These are phyloP conservation scores for Scedosporium boydii DNA, from an alignment of 2,329 filamentous ascomycete species.

Conservation along the genomic window DNA sequence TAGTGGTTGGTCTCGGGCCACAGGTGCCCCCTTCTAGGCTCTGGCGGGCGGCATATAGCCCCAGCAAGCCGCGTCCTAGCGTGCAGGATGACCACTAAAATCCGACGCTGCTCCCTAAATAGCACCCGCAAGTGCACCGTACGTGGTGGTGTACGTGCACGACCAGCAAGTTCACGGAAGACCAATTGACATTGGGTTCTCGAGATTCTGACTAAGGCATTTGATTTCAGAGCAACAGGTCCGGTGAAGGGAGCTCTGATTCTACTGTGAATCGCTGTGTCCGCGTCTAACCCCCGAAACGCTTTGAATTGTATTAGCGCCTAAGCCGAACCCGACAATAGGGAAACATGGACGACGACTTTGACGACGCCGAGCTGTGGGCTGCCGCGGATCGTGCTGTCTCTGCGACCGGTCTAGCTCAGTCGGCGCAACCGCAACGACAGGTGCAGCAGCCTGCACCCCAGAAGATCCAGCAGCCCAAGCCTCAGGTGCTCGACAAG, in stretches of 20 bases:
- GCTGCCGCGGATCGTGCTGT: conserved; percentile 6
- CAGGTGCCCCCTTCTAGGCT: not conserved
- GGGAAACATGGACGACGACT: conserved; percentile 9
- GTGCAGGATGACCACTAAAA: no score
- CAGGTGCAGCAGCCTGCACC: conserved; percentile 1
- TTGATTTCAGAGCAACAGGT: no score
- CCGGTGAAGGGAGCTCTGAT: not conserved
- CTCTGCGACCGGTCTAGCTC: not conserved
- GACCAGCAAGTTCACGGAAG: no score
- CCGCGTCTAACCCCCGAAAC: no score
- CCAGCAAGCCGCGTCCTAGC: not conserved
- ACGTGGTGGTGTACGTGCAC: no score
- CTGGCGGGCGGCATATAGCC: not conserved
- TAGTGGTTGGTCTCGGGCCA: not conserved
- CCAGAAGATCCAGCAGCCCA: not conserved
- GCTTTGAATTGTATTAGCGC: not conserved
- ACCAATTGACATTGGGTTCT: no score
- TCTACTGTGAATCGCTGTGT: not conserved
- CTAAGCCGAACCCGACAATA: not conserved
- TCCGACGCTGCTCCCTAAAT: not conserved
- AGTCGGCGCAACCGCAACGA: not conserved
- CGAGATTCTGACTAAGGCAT: no score
- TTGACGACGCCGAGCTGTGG: conserved; percentile 11
- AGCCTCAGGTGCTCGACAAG: not conserved
- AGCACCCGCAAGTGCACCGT: not conserved